Base-by-base conservation (phyloP, 2,329 filamentous ascomycete genomes). In the Leptographium lundbergii region DNA sequence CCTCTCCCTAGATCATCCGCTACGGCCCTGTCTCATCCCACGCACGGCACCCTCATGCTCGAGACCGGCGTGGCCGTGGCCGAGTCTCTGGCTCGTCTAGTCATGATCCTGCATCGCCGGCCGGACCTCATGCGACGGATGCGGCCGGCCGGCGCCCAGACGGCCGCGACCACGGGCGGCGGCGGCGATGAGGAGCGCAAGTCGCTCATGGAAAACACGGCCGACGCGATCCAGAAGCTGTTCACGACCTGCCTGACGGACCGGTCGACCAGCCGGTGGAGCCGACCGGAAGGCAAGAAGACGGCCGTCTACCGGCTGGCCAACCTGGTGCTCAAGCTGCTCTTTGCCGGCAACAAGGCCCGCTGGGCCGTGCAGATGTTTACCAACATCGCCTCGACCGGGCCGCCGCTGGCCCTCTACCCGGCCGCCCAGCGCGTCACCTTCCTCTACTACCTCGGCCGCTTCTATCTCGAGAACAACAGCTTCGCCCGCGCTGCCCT, bases 401-500 rank as follows among this genome's bases (percentile, higher is more conserved):
- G 89, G 0, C 91, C 91, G 1, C 89, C 90, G 0, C 74, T 97
- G 14, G 79, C 81, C 1, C 81, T 89, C 57, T 97, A 95, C 67
- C 90, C 91, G 2, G 89, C 89, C 25, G 81, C 87, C 6, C 89
- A 97, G 69, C 84, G 91, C 55, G 90, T 96, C 56, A 95, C 91
- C 4, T 97, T 91, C 66, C 84, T 97, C 17, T 96, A 96, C 74
- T 96, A 96, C 69, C 85, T 97, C 6, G 92, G 92, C 22, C 86
- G 91, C 60, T 96, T 92, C 72, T 84, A 91, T 67, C 90, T 95
- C 69, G 84, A 88, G 63, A 91, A 89, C 70, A 87, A 85, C 64
- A 86, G 95, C 68, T 96, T 90, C 71, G 83, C 82, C 62, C 85
- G 88, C 29, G 90, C 91, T 0, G 82, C 86, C 57, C 76, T 83